Percentiles rank a stretch among this genome's conserved stretches.
These are phyloP conservation scores for Trichoderma koningii DNA, from an alignment of 2,329 filamentous ascomycete genomes.

Conservation along the genomic window DNA sequence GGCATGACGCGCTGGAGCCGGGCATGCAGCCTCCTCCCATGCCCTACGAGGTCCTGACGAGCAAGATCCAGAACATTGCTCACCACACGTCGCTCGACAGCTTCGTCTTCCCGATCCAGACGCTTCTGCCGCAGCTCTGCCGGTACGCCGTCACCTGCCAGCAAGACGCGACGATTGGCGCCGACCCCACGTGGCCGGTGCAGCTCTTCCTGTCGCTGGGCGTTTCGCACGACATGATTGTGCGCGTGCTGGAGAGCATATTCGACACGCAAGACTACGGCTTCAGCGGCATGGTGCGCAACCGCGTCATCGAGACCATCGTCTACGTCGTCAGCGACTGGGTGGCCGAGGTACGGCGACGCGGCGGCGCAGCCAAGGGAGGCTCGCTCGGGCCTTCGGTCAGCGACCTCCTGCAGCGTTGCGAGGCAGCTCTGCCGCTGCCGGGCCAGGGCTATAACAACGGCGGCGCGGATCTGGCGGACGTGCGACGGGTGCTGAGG, in stretches of 20 bases:
- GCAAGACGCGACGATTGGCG: slow-evolving; percentile 60
- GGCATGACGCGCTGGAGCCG: slow-evolving; percentile 46
- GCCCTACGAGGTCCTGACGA: slow-evolving; percentile 71
- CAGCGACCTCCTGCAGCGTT: slow-evolving; percentile 53
- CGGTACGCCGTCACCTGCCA: slow-evolving; percentile 61
- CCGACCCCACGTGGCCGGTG: slow-evolving; percentile 59
- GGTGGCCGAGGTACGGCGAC: slow-evolving; percentile 53
- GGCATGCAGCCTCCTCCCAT: slow-evolving; percentile 47
- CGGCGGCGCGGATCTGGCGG: slow-evolving; percentile 49
- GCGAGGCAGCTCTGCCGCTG: slow-evolving; percentile 49
- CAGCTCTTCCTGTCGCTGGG: slow-evolving; percentile 58
- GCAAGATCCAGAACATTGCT: slow-evolving; percentile 64
- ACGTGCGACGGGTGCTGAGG: slow-evolving; percentile 48
- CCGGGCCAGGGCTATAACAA: slow-evolving; percentile 46
- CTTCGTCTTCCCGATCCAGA: slow-evolving; percentile 65
- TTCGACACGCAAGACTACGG: slow-evolving; percentile 62
- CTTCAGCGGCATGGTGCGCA: slow-evolving; percentile 54
- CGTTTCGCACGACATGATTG: slow-evolving; percentile 59
- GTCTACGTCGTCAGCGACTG: slow-evolving; percentile 52
- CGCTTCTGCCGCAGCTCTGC: slow-evolving; percentile 63
- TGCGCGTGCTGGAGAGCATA: slow-evolving; percentile 57
- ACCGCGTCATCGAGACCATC: slow-evolving; percentile 58
- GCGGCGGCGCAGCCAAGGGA: slow-evolving; percentile 46
- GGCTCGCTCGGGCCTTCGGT: slow-evolving; percentile 48
- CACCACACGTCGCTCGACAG: slow-evolving; percentile 66